Evolutionary conservation across 1,284 basidiomycete genomes (phyloP).

Genomic region (Leccinum subrobustum): DNA sequence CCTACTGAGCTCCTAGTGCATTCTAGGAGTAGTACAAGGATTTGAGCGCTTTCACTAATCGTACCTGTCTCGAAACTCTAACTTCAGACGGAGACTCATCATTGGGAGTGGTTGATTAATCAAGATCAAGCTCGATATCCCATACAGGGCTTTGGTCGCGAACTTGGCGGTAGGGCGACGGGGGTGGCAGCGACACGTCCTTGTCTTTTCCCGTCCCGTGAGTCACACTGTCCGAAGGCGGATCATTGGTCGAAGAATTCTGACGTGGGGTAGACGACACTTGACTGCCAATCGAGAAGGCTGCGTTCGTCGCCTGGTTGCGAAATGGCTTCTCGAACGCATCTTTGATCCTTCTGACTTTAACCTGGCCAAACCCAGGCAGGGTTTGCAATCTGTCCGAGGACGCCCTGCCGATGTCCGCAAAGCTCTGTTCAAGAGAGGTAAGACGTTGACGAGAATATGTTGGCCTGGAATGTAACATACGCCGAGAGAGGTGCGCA

Average conservation of each 20-base stretch:
- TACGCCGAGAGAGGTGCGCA: slow-evolving; percentile 92
- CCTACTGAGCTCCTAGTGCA: neutral
- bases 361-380: slow-evolving; percentile 94
- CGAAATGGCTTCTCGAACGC: slow-evolving; percentile 78
- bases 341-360: slow-evolving; percentile 81
- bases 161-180: slow-evolving; percentile 2
- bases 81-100: neutral
- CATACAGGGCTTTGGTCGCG: slow-evolving; percentile 48
- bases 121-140: slow-evolving; percentile 54
- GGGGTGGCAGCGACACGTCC: slow-evolving; percentile 6
- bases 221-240: slow-evolving; percentile 3
- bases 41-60: too few species aligned
- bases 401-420: slow-evolving; percentile 72
- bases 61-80: too few species aligned
- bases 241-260: slow-evolving; percentile 13
- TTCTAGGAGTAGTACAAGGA: too few species aligned
- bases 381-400: slow-evolving; percentile 77
- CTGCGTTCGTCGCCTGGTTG: slow-evolving; percentile 55
- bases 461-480: slow-evolving; percentile 30
- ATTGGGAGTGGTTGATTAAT: slow-evolving; percentile 11
- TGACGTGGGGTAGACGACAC: neutral
- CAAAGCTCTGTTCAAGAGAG: slow-evolving; percentile 67
- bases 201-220: slow-evolving; percentile 24
- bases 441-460: slow-evolving; percentile 6
- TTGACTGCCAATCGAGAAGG: slow-evolving; percentile 38